A percentile compares a stretch with the other conserved stretches of the same genome.
These are phyloP conservation scores for Pleurotus giganteus DNA, from an alignment of 768 basidiomycete species.

Conservation along the genomic window DNA sequence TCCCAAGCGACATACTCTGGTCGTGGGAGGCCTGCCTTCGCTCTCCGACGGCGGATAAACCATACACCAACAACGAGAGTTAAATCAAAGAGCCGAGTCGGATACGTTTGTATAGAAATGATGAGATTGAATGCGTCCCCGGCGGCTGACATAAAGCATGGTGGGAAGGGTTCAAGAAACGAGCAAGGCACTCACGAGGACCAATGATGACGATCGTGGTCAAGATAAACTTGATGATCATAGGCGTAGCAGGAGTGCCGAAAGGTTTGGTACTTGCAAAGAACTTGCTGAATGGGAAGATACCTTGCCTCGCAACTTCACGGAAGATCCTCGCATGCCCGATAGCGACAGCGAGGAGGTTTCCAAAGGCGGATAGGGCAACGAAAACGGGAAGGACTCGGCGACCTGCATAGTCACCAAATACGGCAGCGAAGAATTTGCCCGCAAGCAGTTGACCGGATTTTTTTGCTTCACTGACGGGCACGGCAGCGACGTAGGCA, in stretches of 20 bases:
- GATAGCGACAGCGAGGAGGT: conserved; percentile 33
- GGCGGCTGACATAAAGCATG: conserved; percentile 17
- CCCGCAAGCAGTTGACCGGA: conserved; percentile 46
- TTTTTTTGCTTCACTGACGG: conserved; percentile 38
- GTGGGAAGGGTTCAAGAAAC: too few relatives aligned
- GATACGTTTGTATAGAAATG: conserved; percentile 39
- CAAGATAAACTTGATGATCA: conserved; percentile 35
- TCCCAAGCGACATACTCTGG: conserved; percentile 38
- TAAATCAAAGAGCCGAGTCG: conserved; percentile 34
- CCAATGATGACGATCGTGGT: conserved; percentile 40
- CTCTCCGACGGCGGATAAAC: conserved; percentile 31
- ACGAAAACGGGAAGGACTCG: conserved; percentile 36
- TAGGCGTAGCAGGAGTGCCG: conserved; percentile 44
- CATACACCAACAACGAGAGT: conserved; percentile 32
- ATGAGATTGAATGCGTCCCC: conserved; percentile 45
- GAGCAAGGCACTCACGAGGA: conserved; percentile 19
- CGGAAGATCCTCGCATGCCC: conserved; percentile 45
- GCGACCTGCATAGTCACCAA: conserved; percentile 35
- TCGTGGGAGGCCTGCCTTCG: conserved; percentile 27
- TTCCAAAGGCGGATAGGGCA: conserved; percentile 39
- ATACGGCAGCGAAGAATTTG: conserved; percentile 50
- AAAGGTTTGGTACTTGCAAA: conserved; percentile 48
- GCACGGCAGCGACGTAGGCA: conserved; percentile 25
- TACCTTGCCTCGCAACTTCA: conserved; percentile 51
- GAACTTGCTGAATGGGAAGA: conserved; percentile 46